These are phyloP conservation scores for Ceratobasidium sp. DNA, from an alignment of 1,284 basidiomycete species.

Conservation along the genomic window DNA sequence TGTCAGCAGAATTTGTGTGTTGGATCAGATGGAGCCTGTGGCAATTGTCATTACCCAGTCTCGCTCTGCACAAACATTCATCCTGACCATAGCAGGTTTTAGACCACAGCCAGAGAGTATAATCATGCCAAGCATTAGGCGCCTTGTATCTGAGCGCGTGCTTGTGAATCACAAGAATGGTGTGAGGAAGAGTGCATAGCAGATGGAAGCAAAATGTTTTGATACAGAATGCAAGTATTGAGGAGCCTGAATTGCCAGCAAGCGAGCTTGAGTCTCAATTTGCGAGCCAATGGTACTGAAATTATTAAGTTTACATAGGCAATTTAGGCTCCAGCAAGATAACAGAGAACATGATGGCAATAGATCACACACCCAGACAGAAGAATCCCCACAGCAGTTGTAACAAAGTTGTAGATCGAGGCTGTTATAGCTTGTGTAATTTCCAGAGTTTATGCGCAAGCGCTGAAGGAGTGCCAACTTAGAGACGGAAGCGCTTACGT, in stretches of 20 bases:
- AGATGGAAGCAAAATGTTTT: slow-evolving; percentile 62
- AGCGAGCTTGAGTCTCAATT: slow-evolving; percentile 61
- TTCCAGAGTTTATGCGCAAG: too few species aligned
- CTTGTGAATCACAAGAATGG: slow-evolving; percentile 52
- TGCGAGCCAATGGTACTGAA: slow-evolving; percentile 58
- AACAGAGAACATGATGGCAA: neutral
- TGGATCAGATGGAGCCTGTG: slow-evolving; percentile 52
- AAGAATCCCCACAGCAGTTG: slow-evolving; percentile 57
- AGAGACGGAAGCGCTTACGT: too few species aligned
- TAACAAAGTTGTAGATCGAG: slow-evolving; percentile 65
- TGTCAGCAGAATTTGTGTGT: too few species aligned
- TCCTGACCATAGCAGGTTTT: slow-evolving; percentile 62
- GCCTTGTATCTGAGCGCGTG: slow-evolving; percentile 50
- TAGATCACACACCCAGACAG: neutral
- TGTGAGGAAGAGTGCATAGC: slow-evolving; percentile 60
- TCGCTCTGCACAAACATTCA: slow-evolving; percentile 67
- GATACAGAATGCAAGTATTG: slow-evolving; percentile 60
- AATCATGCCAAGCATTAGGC: slow-evolving; percentile 60
- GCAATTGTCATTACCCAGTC: slow-evolving; percentile 68
- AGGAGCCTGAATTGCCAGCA: slow-evolving; percentile 63
- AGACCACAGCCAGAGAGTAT: slow-evolving; percentile 60
- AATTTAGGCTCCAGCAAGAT: slow-evolving; percentile 55
- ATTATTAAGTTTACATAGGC: slow-evolving; percentile 55
- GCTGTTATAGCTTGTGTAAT: too few species aligned
- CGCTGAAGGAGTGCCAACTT: too few species aligned